phyloP scores from a whole-genome alignment of 2,329 filamentous ascomycete genomes.

The Furcasterigmium furcatum region DNA sequence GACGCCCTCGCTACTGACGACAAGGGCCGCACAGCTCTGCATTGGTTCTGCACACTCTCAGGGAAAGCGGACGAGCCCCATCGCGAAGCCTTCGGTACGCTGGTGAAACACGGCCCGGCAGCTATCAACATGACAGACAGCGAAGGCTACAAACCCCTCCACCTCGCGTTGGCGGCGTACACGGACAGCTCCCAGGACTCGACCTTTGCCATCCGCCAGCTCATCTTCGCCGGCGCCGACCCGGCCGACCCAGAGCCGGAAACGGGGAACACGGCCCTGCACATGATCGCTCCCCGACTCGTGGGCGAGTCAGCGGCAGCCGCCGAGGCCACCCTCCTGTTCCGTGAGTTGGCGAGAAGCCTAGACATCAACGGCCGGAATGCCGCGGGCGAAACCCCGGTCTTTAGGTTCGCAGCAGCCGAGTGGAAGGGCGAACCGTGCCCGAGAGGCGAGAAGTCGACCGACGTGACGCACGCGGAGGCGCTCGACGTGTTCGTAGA shows the following conservation, averaged over 20 bases:
- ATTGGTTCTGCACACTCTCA: neutral
- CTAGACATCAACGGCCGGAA: slow-evolving; percentile 20
- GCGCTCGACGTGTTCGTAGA: slow-evolving; percentile 8
- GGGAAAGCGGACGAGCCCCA: neutral
- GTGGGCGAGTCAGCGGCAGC: neutral
- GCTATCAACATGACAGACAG: neutral
- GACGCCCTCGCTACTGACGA: slow-evolving; percentile 7
- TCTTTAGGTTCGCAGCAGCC: slow-evolving; percentile 12
- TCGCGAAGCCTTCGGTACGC: neutral
- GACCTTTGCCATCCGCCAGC: slow-evolving; percentile 6
- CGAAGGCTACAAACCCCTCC: neutral
- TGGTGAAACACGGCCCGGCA: neutral
- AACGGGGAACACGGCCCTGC: slow-evolving; percentile 16
- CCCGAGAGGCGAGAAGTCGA: neutral
- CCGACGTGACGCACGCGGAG: slow-evolving; percentile 1
- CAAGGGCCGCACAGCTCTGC: slow-evolving; percentile 19
- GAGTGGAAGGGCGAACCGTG: neutral
- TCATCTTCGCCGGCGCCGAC: slow-evolving; percentile 19
- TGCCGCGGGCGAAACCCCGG: slow-evolving; percentile 16
- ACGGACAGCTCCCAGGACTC: neutral
- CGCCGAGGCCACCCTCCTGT: slow-evolving; percentile 4
- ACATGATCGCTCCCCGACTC: slow-evolving; percentile 9
- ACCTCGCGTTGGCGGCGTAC: neutral
- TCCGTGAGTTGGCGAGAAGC: slow-evolving; percentile 12
- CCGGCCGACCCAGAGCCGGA: slow-evolving; percentile 14